phyloP scores from a whole-genome alignment of 257 asterid species.

The Parsonsia alboflavescens region DNA sequence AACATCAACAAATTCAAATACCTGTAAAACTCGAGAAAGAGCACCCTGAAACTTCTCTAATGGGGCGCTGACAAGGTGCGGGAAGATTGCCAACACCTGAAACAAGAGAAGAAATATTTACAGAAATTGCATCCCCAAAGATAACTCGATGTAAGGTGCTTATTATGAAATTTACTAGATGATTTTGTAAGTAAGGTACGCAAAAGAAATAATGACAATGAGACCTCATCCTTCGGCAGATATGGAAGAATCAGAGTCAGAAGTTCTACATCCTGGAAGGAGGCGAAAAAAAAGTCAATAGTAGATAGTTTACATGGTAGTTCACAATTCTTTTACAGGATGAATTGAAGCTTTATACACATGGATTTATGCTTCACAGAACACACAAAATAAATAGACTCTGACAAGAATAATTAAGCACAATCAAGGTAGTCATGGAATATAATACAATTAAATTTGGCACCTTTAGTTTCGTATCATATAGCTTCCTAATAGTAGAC shows the following conservation, averaged over 20 bases:
- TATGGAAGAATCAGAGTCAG: constrained; percentile 77
- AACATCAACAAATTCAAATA: constrained; percentile 19
- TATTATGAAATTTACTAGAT: not conserved
- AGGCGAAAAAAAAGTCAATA: constrained; percentile 21
- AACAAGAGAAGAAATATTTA: constrained; percentile 10
- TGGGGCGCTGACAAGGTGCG: constrained; percentile 70
- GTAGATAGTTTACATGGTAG: not conserved
- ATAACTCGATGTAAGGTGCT: not conserved
- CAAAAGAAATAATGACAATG: constrained; percentile 4
- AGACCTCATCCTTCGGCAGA: constrained; percentile 85
- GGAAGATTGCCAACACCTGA: constrained; percentile 75
- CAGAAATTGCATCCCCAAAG: not conserved
- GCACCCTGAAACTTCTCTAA: constrained; percentile 76
- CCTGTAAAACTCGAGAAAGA: constrained; percentile 83
- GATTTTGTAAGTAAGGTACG: not conserved
- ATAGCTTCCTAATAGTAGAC: constrained; percentile 60
- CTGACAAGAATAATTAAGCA: not conserved
- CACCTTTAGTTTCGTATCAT: constrained; percentile 76
- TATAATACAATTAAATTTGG: constrained; percentile 12
- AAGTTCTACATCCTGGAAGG: constrained; percentile 75
- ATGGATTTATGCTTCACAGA: not conserved
- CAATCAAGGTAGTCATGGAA: not conserved
- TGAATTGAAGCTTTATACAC: not conserved
- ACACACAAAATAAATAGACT: not conserved
- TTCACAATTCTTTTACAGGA: not conserved